Percentiles rank a stretch among this genome's conserved stretches.
Conservation (phyloP, 345 rosid species). For the Camelina sativa region DNA sequence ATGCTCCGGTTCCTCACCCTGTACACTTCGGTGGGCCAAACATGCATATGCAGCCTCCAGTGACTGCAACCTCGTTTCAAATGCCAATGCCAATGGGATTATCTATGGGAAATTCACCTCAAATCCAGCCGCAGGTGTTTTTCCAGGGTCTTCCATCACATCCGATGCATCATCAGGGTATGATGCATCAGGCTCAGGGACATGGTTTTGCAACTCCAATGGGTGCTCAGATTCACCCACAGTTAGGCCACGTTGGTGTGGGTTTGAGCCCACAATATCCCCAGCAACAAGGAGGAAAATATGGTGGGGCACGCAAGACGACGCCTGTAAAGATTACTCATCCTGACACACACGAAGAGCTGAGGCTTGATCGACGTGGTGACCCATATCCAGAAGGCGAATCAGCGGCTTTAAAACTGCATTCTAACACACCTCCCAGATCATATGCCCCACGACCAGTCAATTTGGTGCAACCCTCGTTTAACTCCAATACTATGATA, state of each 20-base stretch:
- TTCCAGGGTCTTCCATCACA: conserved; percentile 73
- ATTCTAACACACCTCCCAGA: conserved; percentile 64
- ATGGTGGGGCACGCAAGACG: conserved; percentile 65
- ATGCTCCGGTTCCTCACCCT: conserved; percentile 59
- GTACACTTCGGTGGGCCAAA: conserved; percentile 74
- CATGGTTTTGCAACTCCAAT: conserved; percentile 65
- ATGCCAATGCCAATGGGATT: conserved; percentile 73
- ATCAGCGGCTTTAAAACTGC: conserved; percentile 60
- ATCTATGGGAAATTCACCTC: conserved; percentile 70
- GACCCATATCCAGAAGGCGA: conserved; percentile 65
- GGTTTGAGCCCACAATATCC: conserved; percentile 65
- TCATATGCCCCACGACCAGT: conserved; percentile 61
- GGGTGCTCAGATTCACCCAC: conserved; percentile 69
- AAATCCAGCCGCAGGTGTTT: conserved; percentile 71
- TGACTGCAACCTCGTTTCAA: conserved; percentile 62
- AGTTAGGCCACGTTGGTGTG: conserved; percentile 71
- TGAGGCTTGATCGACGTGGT: conserved; percentile 77
- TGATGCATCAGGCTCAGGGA: conserved; percentile 87
- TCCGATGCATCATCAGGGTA: conserved; percentile 77
- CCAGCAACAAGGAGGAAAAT: conserved; percentile 80
- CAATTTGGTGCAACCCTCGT: conserved; percentile 58
- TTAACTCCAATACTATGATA: conserved; percentile 48
- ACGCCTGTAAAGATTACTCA: conserved; percentile 82
- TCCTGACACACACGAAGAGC: conserved; percentile 93
- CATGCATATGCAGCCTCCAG: conserved; percentile 78